Percentiles rank a stretch among this genome's conserved stretches.
phyloP scores from a whole-genome alignment of 805 yeast genomes.

The Teunomyces barrocoloradensis region DNA sequence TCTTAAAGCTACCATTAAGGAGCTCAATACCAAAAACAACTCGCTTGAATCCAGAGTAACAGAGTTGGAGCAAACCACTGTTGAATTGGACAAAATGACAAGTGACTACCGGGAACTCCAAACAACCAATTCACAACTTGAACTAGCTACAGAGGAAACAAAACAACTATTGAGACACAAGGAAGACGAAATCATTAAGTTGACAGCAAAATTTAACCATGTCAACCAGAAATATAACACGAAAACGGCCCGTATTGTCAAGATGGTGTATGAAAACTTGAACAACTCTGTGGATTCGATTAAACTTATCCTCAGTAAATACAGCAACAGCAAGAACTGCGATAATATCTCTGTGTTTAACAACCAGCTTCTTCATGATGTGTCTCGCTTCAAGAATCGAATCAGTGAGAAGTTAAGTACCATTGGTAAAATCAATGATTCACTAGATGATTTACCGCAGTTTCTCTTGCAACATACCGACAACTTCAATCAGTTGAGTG shows the following conservation, averaged over 20 bases:
- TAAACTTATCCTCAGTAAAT: conserved; percentile 2
- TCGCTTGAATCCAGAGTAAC: background rate
- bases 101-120: background rate
- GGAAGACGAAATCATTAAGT: conserved; percentile 4
- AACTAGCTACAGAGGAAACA: background rate
- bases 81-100: background rate
- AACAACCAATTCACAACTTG: background rate
- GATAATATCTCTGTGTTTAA: conserved; percentile 3
- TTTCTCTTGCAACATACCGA: conserved; percentile 10
- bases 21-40: conserved; percentile 21
- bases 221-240: conserved; percentile 10
- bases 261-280: conserved; percentile 11
- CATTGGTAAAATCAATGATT: conserved; percentile 7
- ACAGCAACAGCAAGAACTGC: conserved; percentile 3
- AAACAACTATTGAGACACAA: conserved; percentile 1
- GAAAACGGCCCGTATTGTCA: conserved; percentile 10
- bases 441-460: conserved; percentile 8
- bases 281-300: conserved; percentile 10
- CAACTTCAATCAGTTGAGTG: conserved; percentile 5
- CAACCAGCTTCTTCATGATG: conserved; percentile 2
- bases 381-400: conserved; percentile 6
- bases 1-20: conserved; percentile 20
- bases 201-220: conserved; percentile 9
- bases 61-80: background rate
- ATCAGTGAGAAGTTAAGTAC: conserved; percentile 6